Evolutionary conservation across 305 asterid genomes (phyloP).

Genomic region (Solanum aculeatissimum): DNA sequence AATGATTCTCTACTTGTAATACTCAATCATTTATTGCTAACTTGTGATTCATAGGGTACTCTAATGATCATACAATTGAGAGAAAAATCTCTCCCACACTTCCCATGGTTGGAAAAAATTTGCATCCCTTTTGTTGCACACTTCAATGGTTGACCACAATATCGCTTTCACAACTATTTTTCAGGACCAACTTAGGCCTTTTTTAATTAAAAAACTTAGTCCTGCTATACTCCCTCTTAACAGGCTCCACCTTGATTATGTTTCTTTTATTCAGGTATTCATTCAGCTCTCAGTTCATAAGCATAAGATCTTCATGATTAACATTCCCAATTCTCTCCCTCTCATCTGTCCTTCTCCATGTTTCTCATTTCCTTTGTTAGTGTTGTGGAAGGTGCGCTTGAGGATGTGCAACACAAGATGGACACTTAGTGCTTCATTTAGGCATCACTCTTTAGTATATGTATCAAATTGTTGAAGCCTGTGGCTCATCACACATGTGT

Average conservation of each 20-base stretch:
- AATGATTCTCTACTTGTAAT: neutral
- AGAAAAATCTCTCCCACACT: neutral
- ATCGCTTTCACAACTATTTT: neutral
- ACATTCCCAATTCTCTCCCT: neutral
- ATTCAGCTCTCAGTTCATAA: neutral
- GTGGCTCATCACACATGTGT: neutral
- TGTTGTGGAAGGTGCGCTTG: neutral
- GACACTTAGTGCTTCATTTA: neutral
- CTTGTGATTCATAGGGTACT: neutral
- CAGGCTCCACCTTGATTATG: neutral
- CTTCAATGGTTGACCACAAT: neutral
- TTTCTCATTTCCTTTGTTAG: neutral
- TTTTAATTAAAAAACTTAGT: neutral
- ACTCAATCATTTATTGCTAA: neutral
- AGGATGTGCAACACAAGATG: neutral
- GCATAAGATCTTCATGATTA: neutral
- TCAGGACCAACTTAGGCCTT: neutral
- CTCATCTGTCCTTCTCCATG: neutral
- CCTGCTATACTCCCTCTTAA: neutral
- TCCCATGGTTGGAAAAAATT: neutral
- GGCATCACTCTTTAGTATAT: neutral
- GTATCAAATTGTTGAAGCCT: neutral
- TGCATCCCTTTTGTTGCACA: neutral
- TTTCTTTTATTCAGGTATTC: neutral
- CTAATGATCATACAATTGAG: neutral